phyloP scores from a whole-genome alignment of 441 rosid genomes.

The Pelargonium australe region DNA sequence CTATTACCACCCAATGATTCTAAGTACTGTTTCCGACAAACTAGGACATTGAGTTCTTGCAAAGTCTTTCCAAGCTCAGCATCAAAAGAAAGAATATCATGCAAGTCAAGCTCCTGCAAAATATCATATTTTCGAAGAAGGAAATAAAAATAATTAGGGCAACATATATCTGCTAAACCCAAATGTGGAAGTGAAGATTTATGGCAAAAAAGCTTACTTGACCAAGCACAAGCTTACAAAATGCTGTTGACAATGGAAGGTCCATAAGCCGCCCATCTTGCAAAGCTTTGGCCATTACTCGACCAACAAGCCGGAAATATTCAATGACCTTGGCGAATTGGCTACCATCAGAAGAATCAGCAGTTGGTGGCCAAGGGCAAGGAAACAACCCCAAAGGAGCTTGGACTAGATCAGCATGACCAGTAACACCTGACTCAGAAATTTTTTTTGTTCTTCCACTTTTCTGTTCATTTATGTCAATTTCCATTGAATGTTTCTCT shows the following conservation, averaged over 20 bases:
- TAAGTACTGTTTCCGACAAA: constrained; percentile 64
- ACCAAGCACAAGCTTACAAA: constrained; percentile 83
- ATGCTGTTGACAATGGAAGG: constrained; percentile 72
- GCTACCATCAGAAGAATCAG: constrained; percentile 67
- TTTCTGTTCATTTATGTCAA: constrained; percentile 47
- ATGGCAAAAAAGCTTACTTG: constrained; percentile 49
- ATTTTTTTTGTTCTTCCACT: constrained; percentile 32
- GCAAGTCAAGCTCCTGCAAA: constrained; percentile 95
- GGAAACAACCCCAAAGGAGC: constrained; percentile 95
- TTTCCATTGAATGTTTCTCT: constrained; percentile 46
- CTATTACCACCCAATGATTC: constrained; percentile 44
- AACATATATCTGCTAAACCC: neutral
- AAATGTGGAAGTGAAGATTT: neutral
- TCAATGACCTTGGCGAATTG: constrained; percentile 66
- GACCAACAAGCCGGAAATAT: constrained; percentile 90
- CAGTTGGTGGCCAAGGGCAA: constrained; percentile 82
- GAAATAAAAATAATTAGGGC: neutral
- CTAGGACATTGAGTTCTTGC: constrained; percentile 75
- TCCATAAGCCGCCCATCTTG: constrained; percentile 99
- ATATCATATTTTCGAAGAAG: neutral
- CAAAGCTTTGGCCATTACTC: constrained; percentile 98
- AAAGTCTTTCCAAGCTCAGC: constrained; percentile 77
- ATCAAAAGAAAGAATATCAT: constrained; percentile 78
- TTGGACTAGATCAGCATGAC: constrained; percentile 45
- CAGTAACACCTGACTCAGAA: constrained; percentile 15